These are phyloP conservation scores for Purpureocillium lavendulum DNA, from an alignment of 2,329 filamentous ascomycete genomes.

Conservation along the genomic window DNA sequence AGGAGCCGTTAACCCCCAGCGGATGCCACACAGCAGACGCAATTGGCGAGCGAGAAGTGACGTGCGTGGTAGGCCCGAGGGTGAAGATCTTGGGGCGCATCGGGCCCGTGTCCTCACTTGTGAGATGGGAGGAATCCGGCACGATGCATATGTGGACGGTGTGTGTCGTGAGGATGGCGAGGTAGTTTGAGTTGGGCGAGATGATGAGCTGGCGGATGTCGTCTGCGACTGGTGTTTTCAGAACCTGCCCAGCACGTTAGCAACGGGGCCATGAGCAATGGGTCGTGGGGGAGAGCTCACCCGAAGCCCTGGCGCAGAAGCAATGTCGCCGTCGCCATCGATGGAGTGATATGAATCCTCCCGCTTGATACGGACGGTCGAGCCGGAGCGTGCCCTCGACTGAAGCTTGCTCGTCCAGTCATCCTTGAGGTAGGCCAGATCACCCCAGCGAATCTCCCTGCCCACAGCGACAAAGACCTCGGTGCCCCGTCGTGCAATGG, in stretches of 20 bases:
- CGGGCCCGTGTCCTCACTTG: constrained; percentile 55
- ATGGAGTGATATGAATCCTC: constrained; percentile 34
- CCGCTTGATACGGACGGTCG: constrained; percentile 34
- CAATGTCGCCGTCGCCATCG: constrained; percentile 18
- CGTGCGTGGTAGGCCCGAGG: constrained; percentile 85
- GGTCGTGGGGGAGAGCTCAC: constrained; percentile 13
- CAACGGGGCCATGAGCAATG: not conserved
- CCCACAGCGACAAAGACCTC: constrained; percentile 86
- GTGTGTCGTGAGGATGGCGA: constrained; percentile 80
- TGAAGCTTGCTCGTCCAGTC: constrained; percentile 23
- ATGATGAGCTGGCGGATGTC: constrained; percentile 79
- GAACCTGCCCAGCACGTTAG: constrained; percentile 39
- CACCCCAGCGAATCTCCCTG: constrained; percentile 86
- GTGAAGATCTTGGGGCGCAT: constrained; percentile 82
- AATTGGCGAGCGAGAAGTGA: constrained; percentile 74
- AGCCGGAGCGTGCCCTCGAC: constrained; percentile 19
- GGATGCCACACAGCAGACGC: constrained; percentile 88
- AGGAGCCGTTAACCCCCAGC: constrained; percentile 70
- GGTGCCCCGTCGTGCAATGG: constrained; percentile 72
- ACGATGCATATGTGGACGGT: constrained; percentile 84
- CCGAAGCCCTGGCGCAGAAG: constrained; percentile 21
- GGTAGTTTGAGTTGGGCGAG: constrained; percentile 71
- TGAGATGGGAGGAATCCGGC: constrained; percentile 71
- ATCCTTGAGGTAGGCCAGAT: constrained; percentile 72
- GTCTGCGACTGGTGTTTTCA: constrained; percentile 70